Evolutionary conservation across 768 basidiomycete species (phyloP), one percentile per base, ranked within the genome.

Genomic region (Boletus sp.): DNA sequence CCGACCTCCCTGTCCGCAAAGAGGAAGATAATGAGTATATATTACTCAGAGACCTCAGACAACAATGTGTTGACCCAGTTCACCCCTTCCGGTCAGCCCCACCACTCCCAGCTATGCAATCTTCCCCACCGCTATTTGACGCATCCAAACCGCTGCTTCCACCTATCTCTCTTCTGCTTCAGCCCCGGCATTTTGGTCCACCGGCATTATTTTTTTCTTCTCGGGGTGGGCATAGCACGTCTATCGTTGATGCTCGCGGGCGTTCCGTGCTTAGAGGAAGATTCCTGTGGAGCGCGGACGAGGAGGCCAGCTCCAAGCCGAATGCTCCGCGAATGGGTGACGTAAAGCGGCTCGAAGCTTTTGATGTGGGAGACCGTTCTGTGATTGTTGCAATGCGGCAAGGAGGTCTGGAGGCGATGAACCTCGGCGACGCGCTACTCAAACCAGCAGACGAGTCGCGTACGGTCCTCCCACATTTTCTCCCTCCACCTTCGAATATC

Each of bases 181-280:
- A 93, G 61, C 87, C 91, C 9, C 79, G 77, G 37, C 90, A 90
- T 66, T 93, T 90, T 62, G 91, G 91, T 0, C 91, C 91, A 23
- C 91, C 91, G 5, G 88, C 91, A 1, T 70, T 93, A 17, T 93
- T 93, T 72, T 93, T 81, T 69, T 91, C 90, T 10, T 88, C 90
- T 10, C 84, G 91, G n/a, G 91, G 91, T 21, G 91, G 91, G 1
- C 90, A 92, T 63, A 93, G 90, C 62, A 93, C 91, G 0, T 78
- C 88, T 5, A 90, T 93, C 49, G 91, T 93, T 17, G 91, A 93
- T 65, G 82, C 85, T n/a, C 82, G 90, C 19, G 91, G 91, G 39
- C 75, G 89, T 50, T 89, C 91, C 13, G 91, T 93, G 10, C 78
- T 93, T 11, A 88, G 92, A 59, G 85, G 86, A 34, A 82, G 85